phyloP scores from a whole-genome alignment of 345 rosid species.

The Punica granatum region DNA sequence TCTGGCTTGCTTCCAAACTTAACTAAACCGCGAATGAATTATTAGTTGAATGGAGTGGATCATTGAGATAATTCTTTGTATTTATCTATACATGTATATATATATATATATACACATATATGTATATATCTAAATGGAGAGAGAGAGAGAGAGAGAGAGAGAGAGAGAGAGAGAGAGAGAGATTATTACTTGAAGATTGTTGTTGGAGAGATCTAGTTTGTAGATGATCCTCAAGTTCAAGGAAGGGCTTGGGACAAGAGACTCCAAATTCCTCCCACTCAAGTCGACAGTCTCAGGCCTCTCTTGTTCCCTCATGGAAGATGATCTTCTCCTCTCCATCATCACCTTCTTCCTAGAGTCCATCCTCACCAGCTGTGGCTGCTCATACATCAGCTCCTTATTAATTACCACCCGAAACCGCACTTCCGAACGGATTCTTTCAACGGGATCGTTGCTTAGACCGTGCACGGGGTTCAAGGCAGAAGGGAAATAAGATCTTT shows the following conservation, averaged over 20 bases:
- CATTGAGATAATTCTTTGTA: no score
- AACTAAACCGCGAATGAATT: no score
- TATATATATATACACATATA: no score
- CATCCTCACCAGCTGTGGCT: constrained; percentile 17
- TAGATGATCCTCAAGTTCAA: constrained; percentile 49
- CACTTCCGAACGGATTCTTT: not conserved
- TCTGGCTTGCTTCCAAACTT: no score
- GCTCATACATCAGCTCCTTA: constrained; percentile 35
- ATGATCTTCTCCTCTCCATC: constrained; percentile 4
- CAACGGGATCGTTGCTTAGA: not conserved
- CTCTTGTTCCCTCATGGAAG: constrained; percentile 12
- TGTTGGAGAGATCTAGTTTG: constrained; percentile 74
- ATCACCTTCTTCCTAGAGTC: constrained; percentile 12
- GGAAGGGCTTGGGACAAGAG: constrained; percentile 39
- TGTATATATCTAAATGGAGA: no score
- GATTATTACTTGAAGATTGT: constrained; percentile 60
- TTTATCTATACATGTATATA: no score
- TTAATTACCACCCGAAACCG: not conserved
- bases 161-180: not conserved
- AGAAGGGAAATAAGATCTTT: no score
- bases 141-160: not conserved
- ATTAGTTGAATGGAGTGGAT: no score
- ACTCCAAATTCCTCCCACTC: constrained; percentile 60
- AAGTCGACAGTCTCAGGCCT: constrained; percentile 41
- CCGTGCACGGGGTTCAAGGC: not conserved